Conservation (phyloP, 2,329 filamentous ascomycete species). For the Ophioceras dolichostomum region DNA sequence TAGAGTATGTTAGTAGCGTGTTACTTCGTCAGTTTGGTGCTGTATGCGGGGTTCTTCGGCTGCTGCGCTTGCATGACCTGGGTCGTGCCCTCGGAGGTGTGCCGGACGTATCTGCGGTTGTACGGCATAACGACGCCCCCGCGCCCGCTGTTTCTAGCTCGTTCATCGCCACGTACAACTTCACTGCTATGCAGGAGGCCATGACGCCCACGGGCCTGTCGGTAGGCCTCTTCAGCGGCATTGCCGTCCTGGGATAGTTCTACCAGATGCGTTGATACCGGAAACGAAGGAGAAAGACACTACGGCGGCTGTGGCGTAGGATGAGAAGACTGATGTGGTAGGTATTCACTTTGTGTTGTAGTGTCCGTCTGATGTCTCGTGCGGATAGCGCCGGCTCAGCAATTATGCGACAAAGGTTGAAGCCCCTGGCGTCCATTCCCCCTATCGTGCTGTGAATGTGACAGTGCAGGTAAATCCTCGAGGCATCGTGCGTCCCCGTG, state of each 20-base stretch:
- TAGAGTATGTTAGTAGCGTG: conserved; percentile 39
- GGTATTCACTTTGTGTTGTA: too few species aligned
- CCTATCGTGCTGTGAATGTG: too few species aligned
- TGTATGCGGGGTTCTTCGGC: conserved; percentile 60
- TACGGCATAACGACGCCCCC: conserved; percentile 65
- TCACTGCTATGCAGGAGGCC: conserved; percentile 54
- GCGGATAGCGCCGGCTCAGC: too few species aligned
- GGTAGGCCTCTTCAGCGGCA: conserved; percentile 63
- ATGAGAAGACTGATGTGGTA: too few species aligned
- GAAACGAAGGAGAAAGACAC: conserved; percentile 63
- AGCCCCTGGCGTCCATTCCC: too few species aligned
- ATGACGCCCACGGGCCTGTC: conserved; percentile 54
- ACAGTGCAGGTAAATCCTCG: too few species aligned
- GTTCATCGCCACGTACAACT: conserved; percentile 68
- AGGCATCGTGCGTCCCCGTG: too few species aligned
- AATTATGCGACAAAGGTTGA: too few species aligned
- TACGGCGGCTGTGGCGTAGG: too few species aligned
- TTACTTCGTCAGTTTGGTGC: conserved; percentile 54
- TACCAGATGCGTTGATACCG: conserved; percentile 68
- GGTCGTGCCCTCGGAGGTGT: conserved; percentile 57
- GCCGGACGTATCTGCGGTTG: conserved; percentile 58
- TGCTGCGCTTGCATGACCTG: conserved; percentile 53
- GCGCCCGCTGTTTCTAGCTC: conserved; percentile 56
- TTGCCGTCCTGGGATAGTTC: conserved; percentile 56
- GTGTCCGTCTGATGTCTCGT: too few species aligned